A percentile compares a stretch with the other conserved stretches of the same genome.
Conservation (phyloP, 306 rosid species). For the Malus asiatica region DNA sequence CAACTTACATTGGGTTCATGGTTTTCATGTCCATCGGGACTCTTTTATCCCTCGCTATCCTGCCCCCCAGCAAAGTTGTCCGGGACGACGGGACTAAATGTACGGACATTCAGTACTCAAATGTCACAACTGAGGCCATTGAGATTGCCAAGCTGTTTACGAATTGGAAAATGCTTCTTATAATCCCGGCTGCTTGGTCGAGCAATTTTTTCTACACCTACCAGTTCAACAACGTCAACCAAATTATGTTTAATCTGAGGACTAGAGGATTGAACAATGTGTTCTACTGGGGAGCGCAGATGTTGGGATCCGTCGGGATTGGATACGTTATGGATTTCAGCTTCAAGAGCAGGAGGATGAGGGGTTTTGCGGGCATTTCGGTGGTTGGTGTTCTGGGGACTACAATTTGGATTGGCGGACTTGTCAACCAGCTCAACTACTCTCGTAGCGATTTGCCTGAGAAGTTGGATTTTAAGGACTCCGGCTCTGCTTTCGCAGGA, state of each 20-base stretch:
- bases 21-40: constrained; percentile 63
- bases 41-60: constrained; percentile 39
- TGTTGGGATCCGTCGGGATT: constrained; percentile 75
- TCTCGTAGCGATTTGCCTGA: neutral
- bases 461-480: constrained; percentile 61
- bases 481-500: constrained; percentile 51
- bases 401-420: constrained; percentile 75
- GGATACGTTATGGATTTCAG: constrained; percentile 82
- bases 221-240: constrained; percentile 78
- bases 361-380: constrained; percentile 60
- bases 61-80: constrained; percentile 58
- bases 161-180: constrained; percentile 81
- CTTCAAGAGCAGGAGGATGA: constrained; percentile 58
- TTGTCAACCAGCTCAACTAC: constrained; percentile 62
- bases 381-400: constrained; percentile 50
- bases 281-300: constrained; percentile 88
- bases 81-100: constrained; percentile 75
- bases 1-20: constrained; percentile 80
- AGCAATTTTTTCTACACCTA: constrained; percentile 81
- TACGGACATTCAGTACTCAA: constrained; percentile 52
- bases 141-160: constrained; percentile 50
- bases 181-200: constrained; percentile 77
- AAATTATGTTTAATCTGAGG: constrained; percentile 56
- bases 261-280: constrained; percentile 90
- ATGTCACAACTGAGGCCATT: constrained; percentile 29